Evolutionary conservation across 352 stramenopile genomes (phyloP).

Genomic region (Phytophthora megakarya): DNA sequence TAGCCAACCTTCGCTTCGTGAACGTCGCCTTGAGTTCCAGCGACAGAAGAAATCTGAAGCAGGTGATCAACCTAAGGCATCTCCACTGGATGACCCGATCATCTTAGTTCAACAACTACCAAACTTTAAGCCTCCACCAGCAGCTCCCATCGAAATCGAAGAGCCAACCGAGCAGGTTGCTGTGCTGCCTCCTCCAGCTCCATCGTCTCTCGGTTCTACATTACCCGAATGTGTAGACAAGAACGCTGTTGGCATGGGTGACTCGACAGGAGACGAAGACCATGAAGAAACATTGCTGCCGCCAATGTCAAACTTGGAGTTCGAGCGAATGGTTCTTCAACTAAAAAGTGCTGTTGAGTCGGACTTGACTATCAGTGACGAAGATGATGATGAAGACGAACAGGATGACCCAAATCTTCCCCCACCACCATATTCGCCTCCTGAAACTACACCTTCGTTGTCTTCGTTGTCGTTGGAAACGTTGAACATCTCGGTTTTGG

Average conservation of each 20-base stretch:
- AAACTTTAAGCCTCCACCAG: slow-evolving; percentile 25
- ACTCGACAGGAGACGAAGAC: slow-evolving; percentile 18
- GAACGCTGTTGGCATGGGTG: background rate
- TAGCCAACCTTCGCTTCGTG: slow-evolving; percentile 25
- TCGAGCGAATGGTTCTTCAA: slow-evolving; percentile 78
- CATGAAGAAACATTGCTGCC: slow-evolving; percentile 24
- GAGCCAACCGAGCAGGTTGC: background rate
- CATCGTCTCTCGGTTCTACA: slow-evolving; percentile 17
- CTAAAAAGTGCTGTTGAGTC: slow-evolving; percentile 67
- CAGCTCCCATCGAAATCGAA: background rate
- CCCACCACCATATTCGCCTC: slow-evolving; percentile 40
- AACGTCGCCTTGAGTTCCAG: slow-evolving; percentile 36
- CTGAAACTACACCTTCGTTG: background rate
- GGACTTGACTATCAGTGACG: slow-evolving; percentile 29
- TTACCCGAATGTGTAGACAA: slow-evolving; percentile 20
- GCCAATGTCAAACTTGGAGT: slow-evolving; percentile 57
- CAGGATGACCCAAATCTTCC: slow-evolving; percentile 19
- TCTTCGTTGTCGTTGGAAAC: slow-evolving; percentile 5
- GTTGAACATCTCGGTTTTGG: slow-evolving; percentile 35
- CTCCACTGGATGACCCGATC: slow-evolving; percentile 63
- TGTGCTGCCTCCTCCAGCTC: slow-evolving; percentile 29
- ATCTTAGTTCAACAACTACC: slow-evolving; percentile 78
- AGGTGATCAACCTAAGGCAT: slow-evolving; percentile 16
- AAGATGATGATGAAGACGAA: slow-evolving; percentile 44
- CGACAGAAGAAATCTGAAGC: slow-evolving; percentile 46